Evolutionary conservation across 768 basidiomycete species (phyloP).

Genomic region (Dioszegia aurantiaca): DNA sequence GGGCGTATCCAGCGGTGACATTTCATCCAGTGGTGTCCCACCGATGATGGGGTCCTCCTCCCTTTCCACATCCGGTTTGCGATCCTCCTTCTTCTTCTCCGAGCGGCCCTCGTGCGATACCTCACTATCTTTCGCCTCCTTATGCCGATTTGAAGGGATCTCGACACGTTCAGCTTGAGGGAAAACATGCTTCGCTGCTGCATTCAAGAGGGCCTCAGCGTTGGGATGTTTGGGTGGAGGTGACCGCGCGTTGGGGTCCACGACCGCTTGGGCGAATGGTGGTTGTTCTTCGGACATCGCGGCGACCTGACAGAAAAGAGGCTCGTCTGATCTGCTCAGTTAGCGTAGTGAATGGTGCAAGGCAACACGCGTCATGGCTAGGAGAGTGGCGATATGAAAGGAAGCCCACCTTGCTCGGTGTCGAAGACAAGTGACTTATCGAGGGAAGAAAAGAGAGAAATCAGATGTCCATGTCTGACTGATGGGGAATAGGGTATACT

Average conservation of each 20-base stretch:
- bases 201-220: conserved; percentile 35
- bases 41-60: conserved; percentile 36
- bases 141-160: conserved; percentile 5
- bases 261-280: conserved; percentile 18
- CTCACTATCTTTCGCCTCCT: conserved; percentile 1
- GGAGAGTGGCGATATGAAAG: no score
- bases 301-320: no score
- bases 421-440: no score
- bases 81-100: not conserved
- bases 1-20: conserved; percentile 28
- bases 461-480: no score
- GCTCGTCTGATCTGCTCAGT: no score
- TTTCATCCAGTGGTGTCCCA: conserved; percentile 45
- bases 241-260: conserved; percentile 9
- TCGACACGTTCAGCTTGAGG: conserved; percentile 14
- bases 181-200: conserved; percentile 37
- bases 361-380: no score
- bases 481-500: no score
- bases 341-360: no score
- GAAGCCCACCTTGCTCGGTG: no score
- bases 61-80: conserved; percentile 12
- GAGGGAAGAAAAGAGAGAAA: no score
- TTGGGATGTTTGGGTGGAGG: conserved; percentile 25
- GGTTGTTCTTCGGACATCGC: no score
- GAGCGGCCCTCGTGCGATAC: conserved; percentile 8